Conservation (phyloP, 257 asterid genomes). For the Nicotiana otophora region DNA sequence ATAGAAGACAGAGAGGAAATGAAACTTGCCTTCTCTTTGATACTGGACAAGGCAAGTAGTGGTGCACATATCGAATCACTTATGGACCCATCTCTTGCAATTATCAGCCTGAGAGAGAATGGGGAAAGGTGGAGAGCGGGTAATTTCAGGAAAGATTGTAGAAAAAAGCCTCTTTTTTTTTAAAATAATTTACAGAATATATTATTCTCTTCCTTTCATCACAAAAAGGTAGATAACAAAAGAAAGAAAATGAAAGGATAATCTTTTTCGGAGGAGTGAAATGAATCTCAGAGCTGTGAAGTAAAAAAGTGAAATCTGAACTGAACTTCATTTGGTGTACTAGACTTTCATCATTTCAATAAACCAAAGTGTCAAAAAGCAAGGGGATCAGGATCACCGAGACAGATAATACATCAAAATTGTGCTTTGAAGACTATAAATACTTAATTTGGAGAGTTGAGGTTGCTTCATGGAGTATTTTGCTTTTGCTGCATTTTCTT, state of each 20-base stretch:
- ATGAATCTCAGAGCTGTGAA: background rate
- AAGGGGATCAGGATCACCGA: background rate
- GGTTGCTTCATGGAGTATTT: background rate
- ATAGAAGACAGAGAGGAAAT: background rate
- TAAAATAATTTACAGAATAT: background rate
- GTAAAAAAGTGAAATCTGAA: background rate
- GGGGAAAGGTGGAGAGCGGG: background rate
- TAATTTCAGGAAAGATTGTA: background rate
- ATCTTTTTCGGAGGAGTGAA: background rate
- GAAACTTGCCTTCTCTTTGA: background rate
- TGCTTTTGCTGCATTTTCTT: background rate
- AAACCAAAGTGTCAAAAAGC: background rate
- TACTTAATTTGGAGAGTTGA: constrained; percentile 4
- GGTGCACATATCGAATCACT: background rate
- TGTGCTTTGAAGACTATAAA: background rate
- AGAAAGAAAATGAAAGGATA: background rate
- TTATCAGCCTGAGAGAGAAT: background rate
- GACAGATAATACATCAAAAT: background rate
- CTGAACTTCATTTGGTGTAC: background rate
- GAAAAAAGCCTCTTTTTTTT: background rate
- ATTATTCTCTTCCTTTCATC: background rate
- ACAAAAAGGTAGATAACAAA: background rate
- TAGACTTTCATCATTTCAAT: background rate
- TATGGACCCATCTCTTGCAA: background rate
- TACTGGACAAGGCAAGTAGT: background rate